A percentile compares a stretch with the other conserved stretches of the same genome.
phyloP scores from a whole-genome alignment of 805 yeast species.

The Kazachstania martiniae region DNA sequence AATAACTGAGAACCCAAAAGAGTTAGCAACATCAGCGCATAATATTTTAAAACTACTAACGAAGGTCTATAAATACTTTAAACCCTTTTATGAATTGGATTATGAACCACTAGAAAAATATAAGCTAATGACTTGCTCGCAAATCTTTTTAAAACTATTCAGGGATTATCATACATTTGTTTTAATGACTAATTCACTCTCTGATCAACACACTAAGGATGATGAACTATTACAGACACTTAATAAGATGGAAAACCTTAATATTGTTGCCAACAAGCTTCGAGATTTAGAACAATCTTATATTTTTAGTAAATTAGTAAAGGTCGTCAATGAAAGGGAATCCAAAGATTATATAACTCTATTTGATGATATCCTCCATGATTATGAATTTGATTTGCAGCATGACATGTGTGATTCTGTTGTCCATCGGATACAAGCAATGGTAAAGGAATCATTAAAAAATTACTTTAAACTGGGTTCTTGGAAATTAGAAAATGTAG shows the following conservation, averaged over 20 bases:
- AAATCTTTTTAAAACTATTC: slow-evolving; percentile 20
- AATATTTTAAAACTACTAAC: slow-evolving; percentile 38
- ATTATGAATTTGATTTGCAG: slow-evolving; percentile 19
- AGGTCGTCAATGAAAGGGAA: slow-evolving; percentile 16
- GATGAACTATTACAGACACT: slow-evolving; percentile 20
- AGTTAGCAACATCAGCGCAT: slow-evolving; percentile 13
- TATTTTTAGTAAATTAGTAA: slow-evolving; percentile 15
- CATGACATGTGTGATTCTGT: slow-evolving; percentile 23
- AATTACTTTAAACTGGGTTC: slow-evolving; percentile 25
- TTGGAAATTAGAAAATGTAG: slow-evolving; percentile 18
- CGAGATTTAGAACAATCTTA: slow-evolving; percentile 11
- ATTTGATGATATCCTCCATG: slow-evolving; percentile 23
- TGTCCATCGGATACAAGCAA: slow-evolving; percentile 22
- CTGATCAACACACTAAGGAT: slow-evolving; percentile 14
- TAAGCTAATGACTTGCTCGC: slow-evolving; percentile 19
- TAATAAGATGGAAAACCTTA: slow-evolving; percentile 13
- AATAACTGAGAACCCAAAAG: slow-evolving; percentile 26
- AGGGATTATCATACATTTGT: slow-evolving; percentile 15
- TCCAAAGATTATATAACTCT: slow-evolving; percentile 15
- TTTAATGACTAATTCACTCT: slow-evolving; percentile 12
- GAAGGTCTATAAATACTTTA: slow-evolving; percentile 30
- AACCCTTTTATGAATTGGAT: slow-evolving; percentile 28
- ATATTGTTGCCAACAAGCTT: slow-evolving; percentile 9
- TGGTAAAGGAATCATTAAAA: slow-evolving; percentile 22
- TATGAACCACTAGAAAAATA: slow-evolving; percentile 12